Evolutionary conservation across 768 basidiomycete species (phyloP).

Genomic region (Mycena rosella): DNA sequence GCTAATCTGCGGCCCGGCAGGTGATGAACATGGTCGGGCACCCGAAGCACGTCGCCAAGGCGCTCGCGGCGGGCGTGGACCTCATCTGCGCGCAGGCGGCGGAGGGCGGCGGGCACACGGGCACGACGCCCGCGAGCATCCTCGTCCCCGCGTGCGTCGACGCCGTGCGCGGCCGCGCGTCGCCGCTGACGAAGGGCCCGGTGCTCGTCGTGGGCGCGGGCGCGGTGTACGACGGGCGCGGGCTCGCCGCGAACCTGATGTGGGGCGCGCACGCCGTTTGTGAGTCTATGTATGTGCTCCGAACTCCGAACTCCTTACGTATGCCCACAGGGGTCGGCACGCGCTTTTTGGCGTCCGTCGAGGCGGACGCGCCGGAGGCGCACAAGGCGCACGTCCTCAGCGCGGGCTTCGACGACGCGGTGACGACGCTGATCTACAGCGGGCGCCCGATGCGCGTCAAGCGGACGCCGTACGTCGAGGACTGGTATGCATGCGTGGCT

Average conservation of each 20-base stretch:
- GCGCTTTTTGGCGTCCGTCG: slow-evolving; percentile 85
- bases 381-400: slow-evolving; percentile 85
- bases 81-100: slow-evolving; percentile 96
- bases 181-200: slow-evolving; percentile 85
- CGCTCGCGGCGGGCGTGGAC: slow-evolving; percentile 88
- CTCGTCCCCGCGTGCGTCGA: slow-evolving; percentile 95
- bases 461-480: slow-evolving; percentile 85
- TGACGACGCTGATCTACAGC: slow-evolving; percentile 89
- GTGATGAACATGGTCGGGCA: slow-evolving; percentile 86
- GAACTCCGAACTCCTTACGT: neutral
- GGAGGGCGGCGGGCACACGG: slow-evolving; percentile 93
- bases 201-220: slow-evolving; percentile 93
- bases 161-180: slow-evolving; percentile 79
- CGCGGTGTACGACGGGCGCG: slow-evolving; percentile 90
- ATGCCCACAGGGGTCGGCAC: slow-evolving; percentile 77
- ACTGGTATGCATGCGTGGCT: slow-evolving; percentile 68
- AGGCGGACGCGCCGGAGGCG: slow-evolving; percentile 84
- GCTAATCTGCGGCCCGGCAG: slow-evolving; percentile 46
- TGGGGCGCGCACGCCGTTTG: slow-evolving; percentile 93
- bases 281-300: slow-evolving; percentile 59
- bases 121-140: slow-evolving; percentile 84
- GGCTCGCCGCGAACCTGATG: slow-evolving; percentile 87
- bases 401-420: slow-evolving; percentile 81
- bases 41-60: slow-evolving; percentile 88
- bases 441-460: slow-evolving; percentile 90